A percentile compares a stretch with the other conserved stretches of the same genome.
Evolutionary conservation across 768 basidiomycete species (phyloP).

Genomic region (Trametes gibbosa): DNA sequence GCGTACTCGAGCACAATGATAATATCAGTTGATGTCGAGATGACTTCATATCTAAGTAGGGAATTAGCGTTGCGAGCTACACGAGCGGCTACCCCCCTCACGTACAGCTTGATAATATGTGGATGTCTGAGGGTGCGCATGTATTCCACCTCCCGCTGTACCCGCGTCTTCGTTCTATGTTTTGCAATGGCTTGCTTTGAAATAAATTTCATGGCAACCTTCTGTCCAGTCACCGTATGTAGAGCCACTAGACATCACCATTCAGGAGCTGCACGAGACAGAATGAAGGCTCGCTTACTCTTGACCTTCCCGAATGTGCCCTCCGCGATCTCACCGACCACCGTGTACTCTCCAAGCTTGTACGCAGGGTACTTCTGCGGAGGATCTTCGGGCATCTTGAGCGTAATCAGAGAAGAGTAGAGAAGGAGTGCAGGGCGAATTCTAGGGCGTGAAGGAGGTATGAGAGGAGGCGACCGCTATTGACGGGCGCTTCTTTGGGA

Average conservation of each 20-base stretch:
- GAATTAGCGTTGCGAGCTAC: slow-evolving; percentile 3
- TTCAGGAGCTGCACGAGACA: slow-evolving; percentile 1
- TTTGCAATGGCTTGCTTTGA: slow-evolving; percentile 91
- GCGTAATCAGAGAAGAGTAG: background rate
- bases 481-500: background rate
- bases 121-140: slow-evolving; percentile 92
- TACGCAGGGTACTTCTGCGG: slow-evolving; percentile 48
- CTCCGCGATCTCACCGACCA: slow-evolving; percentile 86
- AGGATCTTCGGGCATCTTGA: slow-evolving; percentile 28
- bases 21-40: slow-evolving; percentile 92
- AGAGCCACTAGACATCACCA: slow-evolving; percentile 65
- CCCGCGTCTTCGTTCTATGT: slow-evolving; percentile 88
- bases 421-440: background rate
- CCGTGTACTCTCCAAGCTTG: slow-evolving; percentile 88
- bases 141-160: slow-evolving; percentile 95
- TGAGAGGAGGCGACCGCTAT: background rate
- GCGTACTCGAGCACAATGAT: slow-evolving; percentile 99
- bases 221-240: slow-evolving; percentile 92
- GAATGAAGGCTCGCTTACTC: slow-evolving; percentile 56
- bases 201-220: slow-evolving; percentile 97
- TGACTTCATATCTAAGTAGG: slow-evolving; percentile 70
- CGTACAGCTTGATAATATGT: slow-evolving; percentile 96
- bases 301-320: slow-evolving; percentile 99
- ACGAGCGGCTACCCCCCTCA: slow-evolving; percentile 20
- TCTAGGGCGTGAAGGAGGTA: background rate